Evolutionary conservation across 768 basidiomycete species (phyloP).

Genomic region (Boletus eberwhitei): DNA sequence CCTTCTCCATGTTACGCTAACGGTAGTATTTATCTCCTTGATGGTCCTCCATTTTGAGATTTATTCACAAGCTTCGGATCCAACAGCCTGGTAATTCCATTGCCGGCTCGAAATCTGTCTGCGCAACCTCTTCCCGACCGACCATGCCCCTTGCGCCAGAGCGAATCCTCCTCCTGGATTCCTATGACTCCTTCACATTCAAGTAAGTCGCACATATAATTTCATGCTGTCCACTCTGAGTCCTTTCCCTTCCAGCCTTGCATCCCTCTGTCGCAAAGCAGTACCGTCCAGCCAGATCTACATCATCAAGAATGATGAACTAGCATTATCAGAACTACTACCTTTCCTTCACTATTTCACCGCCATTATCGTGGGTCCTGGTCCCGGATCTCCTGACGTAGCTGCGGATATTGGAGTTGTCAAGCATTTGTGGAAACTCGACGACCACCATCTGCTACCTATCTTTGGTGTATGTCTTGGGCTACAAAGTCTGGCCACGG

Average conservation of each 20-base stretch:
- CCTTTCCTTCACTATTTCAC: slow-evolving; percentile 59
- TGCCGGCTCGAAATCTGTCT: background rate
- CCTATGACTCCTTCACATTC: slow-evolving; percentile 86
- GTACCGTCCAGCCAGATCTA: slow-evolving; percentile 61
- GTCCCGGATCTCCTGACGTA: slow-evolving; percentile 72
- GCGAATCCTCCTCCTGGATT: slow-evolving; percentile 70
- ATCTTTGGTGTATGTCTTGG: slow-evolving; percentile 85
- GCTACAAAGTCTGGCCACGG: slow-evolving; percentile 69
- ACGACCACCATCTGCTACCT: slow-evolving; percentile 51
- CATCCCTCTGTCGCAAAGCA: slow-evolving; percentile 61
- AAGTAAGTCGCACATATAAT: slow-evolving; percentile 51
- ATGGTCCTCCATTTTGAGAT: background rate
- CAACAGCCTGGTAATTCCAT: background rate
- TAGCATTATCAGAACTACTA: slow-evolving; percentile 47
- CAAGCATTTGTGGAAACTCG: slow-evolving; percentile 65
- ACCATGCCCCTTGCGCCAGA: slow-evolving; percentile 34
- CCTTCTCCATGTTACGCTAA: background rate
- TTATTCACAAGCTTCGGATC: background rate
- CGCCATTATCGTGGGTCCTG: slow-evolving; percentile 72
- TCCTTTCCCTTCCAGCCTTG: slow-evolving; percentile 48
- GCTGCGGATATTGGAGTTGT: slow-evolving; percentile 65
- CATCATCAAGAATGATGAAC: slow-evolving; percentile 71
- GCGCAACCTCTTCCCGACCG: slow-evolving; percentile 1
- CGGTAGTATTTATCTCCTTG: background rate
- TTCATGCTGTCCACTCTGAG: slow-evolving; percentile 1